Base-by-base conservation (phyloP, 208 protist species). In the Crithidia thermophila region DNA sequence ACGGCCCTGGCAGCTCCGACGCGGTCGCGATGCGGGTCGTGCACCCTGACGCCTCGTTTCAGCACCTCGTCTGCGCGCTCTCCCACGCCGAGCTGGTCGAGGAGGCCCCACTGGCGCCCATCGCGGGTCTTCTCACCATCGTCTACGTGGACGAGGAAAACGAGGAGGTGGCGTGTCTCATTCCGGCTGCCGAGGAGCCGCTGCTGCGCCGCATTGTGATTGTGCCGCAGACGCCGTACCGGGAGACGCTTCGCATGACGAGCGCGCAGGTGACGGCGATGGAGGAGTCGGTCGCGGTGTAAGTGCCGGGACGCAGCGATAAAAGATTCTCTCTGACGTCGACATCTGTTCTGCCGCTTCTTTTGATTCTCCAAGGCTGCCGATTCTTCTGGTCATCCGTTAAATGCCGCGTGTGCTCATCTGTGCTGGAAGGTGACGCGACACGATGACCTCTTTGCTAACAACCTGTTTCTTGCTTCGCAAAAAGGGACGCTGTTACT, bases 51-150 rank as follows among this genome's bases (percentile, higher is more conserved):
- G 36, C 46, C 21, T 51, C 56, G 0, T 75, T 68, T 36, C 60
- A 75, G 49, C 36, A 72, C 37, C 77, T 84, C n/a, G 67, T 95
- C 18, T 93, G 87, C 52, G 85, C 81, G 4, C 66, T 95, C 3
- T 95, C 90, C 2, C 87, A 95, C 56, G 90, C 87, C 4, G 85
- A 85, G 61, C 39, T 91, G 18, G 43, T 85, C 6, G 90, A 92
- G 47, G 90, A 95, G 73, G 87, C 86, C 21, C 82, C 87, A 21
- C 58, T 93, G 16, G 90, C 90, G 3, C 85, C 85, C 0, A 69
- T 90, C n/a, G 83, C 84, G 21, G 90, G 87, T 3, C 69, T 93
- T 23, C 56, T 90, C 30, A 59, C 87, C 5, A 66, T 95, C 4
- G 58, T 81, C 8, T 72, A 80, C 43, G 85, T 95, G 27, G 86